These are phyloP conservation scores for Sinapis alba DNA, from an alignment of 441 rosid species.

Conservation along the genomic window DNA sequence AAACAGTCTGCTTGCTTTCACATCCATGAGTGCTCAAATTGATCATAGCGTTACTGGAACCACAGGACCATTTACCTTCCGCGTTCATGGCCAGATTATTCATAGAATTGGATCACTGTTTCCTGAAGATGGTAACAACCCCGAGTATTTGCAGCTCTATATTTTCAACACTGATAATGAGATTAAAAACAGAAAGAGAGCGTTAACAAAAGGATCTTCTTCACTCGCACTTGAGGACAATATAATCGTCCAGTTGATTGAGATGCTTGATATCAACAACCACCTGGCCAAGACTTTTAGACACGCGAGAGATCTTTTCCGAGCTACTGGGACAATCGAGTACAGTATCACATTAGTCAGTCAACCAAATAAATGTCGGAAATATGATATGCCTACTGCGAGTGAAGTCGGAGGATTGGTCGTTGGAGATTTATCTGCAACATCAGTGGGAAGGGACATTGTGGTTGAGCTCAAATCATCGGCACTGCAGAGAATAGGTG, in stretches of 20 bases:
- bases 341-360: background rate
- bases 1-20: background rate
- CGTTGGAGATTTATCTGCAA: no score
- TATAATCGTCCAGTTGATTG: background rate
- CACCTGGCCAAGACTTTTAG: background rate
- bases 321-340: no score
- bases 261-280: background rate
- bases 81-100: background rate
- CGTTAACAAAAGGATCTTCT: background rate
- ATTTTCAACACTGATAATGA: background rate
- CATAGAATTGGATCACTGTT: background rate
- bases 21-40: background rate
- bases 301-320: background rate
- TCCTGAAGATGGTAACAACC: background rate
- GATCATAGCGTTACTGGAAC: background rate
- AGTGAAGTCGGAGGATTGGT: background rate
- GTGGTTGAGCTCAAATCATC: background rate
- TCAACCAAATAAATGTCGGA: background rate
- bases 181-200: background rate
- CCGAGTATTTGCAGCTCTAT: background rate
- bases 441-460: background rate
- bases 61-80: background rate
- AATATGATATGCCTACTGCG: background rate
- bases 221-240: background rate
- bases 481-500: background rate